These are phyloP conservation scores for Cardiospermum halicacabum DNA, from an alignment of 345 rosid species.

Conservation along the genomic window DNA sequence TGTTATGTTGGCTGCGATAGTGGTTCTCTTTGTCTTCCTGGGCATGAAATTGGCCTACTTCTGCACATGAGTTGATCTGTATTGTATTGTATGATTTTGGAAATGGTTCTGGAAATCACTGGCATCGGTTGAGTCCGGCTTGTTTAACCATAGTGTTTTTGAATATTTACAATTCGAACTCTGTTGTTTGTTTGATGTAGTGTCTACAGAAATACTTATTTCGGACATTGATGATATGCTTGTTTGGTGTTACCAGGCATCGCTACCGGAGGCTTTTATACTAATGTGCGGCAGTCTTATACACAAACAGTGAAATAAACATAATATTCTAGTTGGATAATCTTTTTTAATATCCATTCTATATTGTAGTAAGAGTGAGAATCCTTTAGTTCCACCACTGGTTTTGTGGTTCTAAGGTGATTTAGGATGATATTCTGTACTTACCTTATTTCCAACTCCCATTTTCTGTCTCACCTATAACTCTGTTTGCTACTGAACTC, in stretches of 20 bases:
- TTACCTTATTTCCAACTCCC: constrained; percentile 2
- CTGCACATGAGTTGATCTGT: no score
- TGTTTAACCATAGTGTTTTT: not conserved
- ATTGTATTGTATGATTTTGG: no score
- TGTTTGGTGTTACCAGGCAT: constrained; percentile 31
- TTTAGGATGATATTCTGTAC: constrained; percentile 24
- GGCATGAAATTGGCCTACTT: no score
- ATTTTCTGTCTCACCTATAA: not conserved
- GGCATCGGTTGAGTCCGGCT: not conserved
- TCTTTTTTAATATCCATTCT: constrained; percentile 8
- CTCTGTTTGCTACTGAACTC: not conserved
- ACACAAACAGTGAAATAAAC: constrained; percentile 19
- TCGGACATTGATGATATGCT: constrained; percentile 11
- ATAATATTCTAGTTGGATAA: constrained; percentile 21
- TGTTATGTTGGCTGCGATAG: not conserved
- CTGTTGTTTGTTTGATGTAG: not conserved
- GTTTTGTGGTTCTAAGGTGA: constrained; percentile 42
- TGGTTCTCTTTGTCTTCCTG: no score
- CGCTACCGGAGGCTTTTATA: constrained; percentile 21
- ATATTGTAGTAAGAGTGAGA: constrained; percentile 27
- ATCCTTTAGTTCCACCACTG: constrained; percentile 41
- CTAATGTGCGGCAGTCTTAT: constrained; percentile 10
- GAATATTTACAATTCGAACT: not conserved
- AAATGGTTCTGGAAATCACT: not conserved
- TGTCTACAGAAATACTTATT: not conserved